Base-by-base conservation (phyloP, 352 stramenopile species). In the Phytophthora quininea region DNA sequence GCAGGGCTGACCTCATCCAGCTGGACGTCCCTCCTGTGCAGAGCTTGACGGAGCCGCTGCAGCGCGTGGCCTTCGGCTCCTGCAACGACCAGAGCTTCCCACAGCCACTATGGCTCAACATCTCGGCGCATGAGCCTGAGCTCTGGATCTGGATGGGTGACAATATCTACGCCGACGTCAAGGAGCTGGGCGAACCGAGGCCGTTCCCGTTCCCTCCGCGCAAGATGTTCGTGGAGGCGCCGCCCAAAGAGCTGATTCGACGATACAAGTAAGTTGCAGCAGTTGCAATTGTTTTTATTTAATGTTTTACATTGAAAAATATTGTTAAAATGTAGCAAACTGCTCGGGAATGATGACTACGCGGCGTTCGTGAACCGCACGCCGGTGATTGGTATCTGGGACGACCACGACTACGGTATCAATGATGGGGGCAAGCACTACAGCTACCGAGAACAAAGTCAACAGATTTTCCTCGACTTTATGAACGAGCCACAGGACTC, bases 401-500 rank as follows among this genome's bases (percentile, higher is more conserved):
- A 97, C 65, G 91, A 97, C 71, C 90, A 97, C 62, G 91, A 97
- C 67, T 97, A 93, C 57, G 91, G 91, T n/a, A 92, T 93, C 51
- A 97, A 97, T 63, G 89, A 97, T 54, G 88, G 82, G 9, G 74
- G 88, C 69, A 96, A 92, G 42, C 64, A 75, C 4, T 97, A 86
- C 63, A 69, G 71, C 43, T 78, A 93, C 62, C 86, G 87, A 6
- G 74, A 87, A 27, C 73, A 93, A 57, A 96, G 87, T 54, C 88
- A 97, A 62, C 79, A 92, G 56, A 74, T 91, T 10, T 97, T 97
- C 58, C 62, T 96, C 43, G 86, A 96, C 63, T 97, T 95, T 42
- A 85, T 97, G 33, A 68, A 84, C 45, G 90, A 93, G 53, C 86
- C 88, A 1, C 54, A 71, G 15, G 77, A 92, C 65, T 94, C 91